Evolutionary conservation across 768 basidiomycete genomes (phyloP).

Genomic region (Amanita rubescens): DNA sequence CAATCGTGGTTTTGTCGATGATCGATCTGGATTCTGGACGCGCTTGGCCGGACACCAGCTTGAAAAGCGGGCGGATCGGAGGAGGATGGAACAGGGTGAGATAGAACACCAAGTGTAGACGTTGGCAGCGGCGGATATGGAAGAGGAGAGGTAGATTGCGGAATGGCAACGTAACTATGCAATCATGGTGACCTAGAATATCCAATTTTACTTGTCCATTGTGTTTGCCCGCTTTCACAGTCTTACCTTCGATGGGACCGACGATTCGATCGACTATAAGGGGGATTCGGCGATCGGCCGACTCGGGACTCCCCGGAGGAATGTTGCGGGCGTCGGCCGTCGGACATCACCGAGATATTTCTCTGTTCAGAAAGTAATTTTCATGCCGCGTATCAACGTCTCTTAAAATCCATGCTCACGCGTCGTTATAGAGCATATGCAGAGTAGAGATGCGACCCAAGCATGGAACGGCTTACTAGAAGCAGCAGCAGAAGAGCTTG

Average conservation of each 20-base stretch:
- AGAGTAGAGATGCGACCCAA: not conserved
- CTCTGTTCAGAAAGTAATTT: not conserved
- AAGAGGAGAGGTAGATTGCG: conserved; percentile 29
- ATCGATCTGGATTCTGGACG: conserved; percentile 88
- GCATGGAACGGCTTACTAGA: not conserved
- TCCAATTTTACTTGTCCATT: not conserved
- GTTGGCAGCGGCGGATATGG: conserved; percentile 1
- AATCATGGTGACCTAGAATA: not conserved
- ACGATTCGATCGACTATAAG: too few relatives aligned
- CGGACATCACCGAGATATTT: too few relatives aligned
- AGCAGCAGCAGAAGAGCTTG: not conserved
- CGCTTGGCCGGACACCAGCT: conserved; percentile 71
- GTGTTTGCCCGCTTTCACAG: not conserved
- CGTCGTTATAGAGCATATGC: not conserved
- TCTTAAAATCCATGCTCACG: not conserved
- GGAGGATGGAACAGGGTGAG: conserved; percentile 14
- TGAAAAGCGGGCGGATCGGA: conserved; percentile 54
- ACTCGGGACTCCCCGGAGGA: too few relatives aligned
- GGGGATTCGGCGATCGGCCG: too few relatives aligned
- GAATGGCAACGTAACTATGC: conserved; percentile 45
- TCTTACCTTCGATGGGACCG: too few relatives aligned
- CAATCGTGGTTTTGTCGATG: conserved; percentile 93
- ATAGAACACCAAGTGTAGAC: conserved; percentile 18
- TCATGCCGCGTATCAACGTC: not conserved
- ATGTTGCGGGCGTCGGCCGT: too few relatives aligned